Conservation (phyloP, 2,329 filamentous ascomycete species). For the Alternaria atra region DNA sequence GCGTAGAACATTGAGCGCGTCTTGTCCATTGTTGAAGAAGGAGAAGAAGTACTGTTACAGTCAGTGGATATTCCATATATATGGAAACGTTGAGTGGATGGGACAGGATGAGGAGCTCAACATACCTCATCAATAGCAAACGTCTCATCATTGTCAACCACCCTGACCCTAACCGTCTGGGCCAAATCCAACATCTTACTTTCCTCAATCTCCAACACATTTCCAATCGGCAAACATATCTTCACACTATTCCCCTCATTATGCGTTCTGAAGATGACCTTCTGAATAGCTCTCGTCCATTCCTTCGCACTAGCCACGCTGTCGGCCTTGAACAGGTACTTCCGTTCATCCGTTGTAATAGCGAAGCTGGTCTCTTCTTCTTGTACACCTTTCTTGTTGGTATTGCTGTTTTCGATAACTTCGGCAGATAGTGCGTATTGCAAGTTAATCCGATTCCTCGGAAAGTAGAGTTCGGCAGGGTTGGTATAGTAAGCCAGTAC, state of each 20-base stretch:
- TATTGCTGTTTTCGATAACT: constrained; percentile 64
- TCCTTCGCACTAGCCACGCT: constrained; percentile 88
- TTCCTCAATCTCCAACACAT: constrained; percentile 91
- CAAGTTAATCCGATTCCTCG: constrained; percentile 88
- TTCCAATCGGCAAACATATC: constrained; percentile 87
- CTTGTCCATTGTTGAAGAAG: constrained; percentile 86
- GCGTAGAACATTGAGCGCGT: constrained; percentile 81
- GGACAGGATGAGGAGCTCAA: background rate
- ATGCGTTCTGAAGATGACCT: constrained; percentile 93
- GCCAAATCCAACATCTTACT: constrained; percentile 90
- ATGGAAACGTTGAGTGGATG: background rate
- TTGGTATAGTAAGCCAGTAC: constrained; percentile 90
- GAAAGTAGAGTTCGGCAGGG: constrained; percentile 87
- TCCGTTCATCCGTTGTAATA: constrained; percentile 82
- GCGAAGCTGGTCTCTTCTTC: constrained; percentile 81
- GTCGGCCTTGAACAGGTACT: constrained; percentile 88
- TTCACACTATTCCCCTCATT: constrained; percentile 98
- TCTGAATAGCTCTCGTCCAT: constrained; percentile 93
- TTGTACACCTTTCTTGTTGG: constrained; percentile 64
- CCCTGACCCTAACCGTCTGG: constrained; percentile 90
- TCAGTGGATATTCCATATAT: constrained; percentile 14
- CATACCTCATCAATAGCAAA: constrained; percentile 91
- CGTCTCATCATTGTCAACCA: constrained; percentile 92
- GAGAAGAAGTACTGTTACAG: constrained; percentile 85
- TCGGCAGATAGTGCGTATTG: constrained; percentile 90